Base-by-base conservation (phyloP, 2,329 filamentous ascomycete species). In the Nemania sp. region DNA sequence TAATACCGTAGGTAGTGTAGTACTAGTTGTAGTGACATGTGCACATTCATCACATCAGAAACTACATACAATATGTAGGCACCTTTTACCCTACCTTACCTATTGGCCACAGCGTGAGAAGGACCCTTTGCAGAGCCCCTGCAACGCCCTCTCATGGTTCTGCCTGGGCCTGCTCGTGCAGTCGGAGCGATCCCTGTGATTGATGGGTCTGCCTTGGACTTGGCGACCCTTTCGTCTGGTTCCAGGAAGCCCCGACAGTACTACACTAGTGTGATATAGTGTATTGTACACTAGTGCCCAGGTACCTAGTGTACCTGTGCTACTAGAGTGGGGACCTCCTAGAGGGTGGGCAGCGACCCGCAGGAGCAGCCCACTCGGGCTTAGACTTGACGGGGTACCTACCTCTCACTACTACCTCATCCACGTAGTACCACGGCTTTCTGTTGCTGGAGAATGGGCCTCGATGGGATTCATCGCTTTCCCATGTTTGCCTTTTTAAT, bases 381-480 rank as follows among this genome's bases (percentile, higher is more conserved):
- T 15, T 41, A 23, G 36, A 20, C 36, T 39, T 39, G 41, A 30
- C 44, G 20, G 28, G 33, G 26, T 40, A 45, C 33, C 30, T 56
- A 49, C 46, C 30, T 26, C 52, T 12, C 22, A 41, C 41, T 44
- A 34, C 43, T 45, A 53, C 51, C 42, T 51, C 43, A 33, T 49
- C 44, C 33, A 43, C 28, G 45, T 24, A 43, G 56, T 36, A 46
- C 52, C 39, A 50, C 55, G 37, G 31, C 51, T 39, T 50, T 51
- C 24, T 56, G 52, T 56, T 54, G 59, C 45, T 56, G 49, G 57
- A 56, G 63, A 60, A 57, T 60, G 59, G 59, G 52, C 54, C 52
- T 61, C 58, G 59, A 67, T 67, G 65, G 66, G 66, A 67, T 67
- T 66, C 60, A 58, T 65, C 56, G 61, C 61, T 68, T 68, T 68